These are phyloP conservation scores for Leucocoprinus sp. DNA, from an alignment of 768 basidiomycete species.

Conservation along the genomic window DNA sequence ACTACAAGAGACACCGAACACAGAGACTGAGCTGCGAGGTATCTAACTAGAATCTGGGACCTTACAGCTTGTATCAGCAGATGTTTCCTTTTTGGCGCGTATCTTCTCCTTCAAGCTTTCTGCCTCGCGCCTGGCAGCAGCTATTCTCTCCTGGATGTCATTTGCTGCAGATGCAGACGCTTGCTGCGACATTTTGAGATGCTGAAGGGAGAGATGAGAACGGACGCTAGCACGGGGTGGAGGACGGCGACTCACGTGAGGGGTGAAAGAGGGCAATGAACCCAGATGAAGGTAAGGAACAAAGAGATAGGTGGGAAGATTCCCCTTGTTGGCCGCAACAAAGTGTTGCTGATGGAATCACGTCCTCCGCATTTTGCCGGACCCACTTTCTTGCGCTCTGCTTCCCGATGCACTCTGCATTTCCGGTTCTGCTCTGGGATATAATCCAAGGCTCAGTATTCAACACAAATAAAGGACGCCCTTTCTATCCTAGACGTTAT, in stretches of 20 bases:
- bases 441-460: neutral
- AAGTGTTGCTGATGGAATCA: slow-evolving; percentile 15
- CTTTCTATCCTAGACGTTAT: too few relatives aligned
- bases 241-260: slow-evolving; percentile 14
- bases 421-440: neutral
- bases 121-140: slow-evolving; percentile 92
- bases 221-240: slow-evolving; percentile 20
- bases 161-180: slow-evolving; percentile 7
- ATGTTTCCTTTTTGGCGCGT: slow-evolving; percentile 89
- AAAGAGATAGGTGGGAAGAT: slow-evolving; percentile 18
- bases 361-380: slow-evolving; percentile 16
- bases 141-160: slow-evolving; percentile 88
- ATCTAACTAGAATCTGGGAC: slow-evolving; percentile 16
- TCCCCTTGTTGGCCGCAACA: neutral
- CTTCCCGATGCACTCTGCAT: neutral
- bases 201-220: slow-evolving; percentile 12
- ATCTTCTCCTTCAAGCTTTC: slow-evolving; percentile 99
- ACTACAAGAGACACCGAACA: slow-evolving; percentile 40
- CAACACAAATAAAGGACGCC: too few relatives aligned
- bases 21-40: slow-evolving; percentile 11
- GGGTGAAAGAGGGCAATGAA: too few relatives aligned
- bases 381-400: neutral
- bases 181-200: slow-evolving; percentile 10
- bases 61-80: slow-evolving; percentile 96
- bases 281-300: slow-evolving; percentile 12